Conservation (phyloP, 768 basidiomycete genomes). For the Mycena rosella region DNA sequence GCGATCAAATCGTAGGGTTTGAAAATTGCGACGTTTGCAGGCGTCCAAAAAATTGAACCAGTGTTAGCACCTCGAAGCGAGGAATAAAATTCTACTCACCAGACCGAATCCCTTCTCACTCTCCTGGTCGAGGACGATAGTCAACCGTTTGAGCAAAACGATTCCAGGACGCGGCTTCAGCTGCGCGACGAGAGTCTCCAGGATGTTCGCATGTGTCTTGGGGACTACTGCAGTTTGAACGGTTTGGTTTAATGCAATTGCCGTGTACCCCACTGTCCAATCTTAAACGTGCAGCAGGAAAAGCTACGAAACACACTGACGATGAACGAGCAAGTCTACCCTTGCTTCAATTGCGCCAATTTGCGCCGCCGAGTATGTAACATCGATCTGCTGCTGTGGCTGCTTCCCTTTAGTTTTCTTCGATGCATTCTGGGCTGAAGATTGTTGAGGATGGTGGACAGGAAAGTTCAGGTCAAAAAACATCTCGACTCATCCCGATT, state of each 20-base stretch:
- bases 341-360: slow-evolving; percentile 69
- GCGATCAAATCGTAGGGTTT: slow-evolving; percentile 82
- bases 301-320: slow-evolving; percentile 58
- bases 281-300: slow-evolving; percentile 27
- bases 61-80: not conserved
- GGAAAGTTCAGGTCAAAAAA: slow-evolving; percentile 76
- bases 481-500: too few relatives aligned
- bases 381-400: slow-evolving; percentile 42
- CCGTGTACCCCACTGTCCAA: slow-evolving; percentile 84
- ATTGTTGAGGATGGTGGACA: slow-evolving; percentile 49
- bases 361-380: slow-evolving; percentile 67
- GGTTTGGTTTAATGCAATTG: slow-evolving; percentile 82
- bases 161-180: slow-evolving; percentile 71
- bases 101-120: slow-evolving; percentile 90
- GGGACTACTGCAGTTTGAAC: slow-evolving; percentile 79
- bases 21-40: slow-evolving; percentile 73
- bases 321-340: slow-evolving; percentile 78
- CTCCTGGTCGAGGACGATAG: slow-evolving; percentile 84
- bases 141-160: slow-evolving; percentile 80
- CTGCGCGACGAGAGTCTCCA: slow-evolving; percentile 70
- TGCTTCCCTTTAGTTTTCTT: slow-evolving; percentile 76
- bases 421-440: slow-evolving; percentile 49
- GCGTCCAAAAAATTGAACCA: slow-evolving; percentile 62
- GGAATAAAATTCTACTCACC: slow-evolving; percentile 54
- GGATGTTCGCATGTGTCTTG: slow-evolving; percentile 74